phyloP scores from a whole-genome alignment of 164 flowering plant genomes.

The Magnolia changhungtana region DNA sequence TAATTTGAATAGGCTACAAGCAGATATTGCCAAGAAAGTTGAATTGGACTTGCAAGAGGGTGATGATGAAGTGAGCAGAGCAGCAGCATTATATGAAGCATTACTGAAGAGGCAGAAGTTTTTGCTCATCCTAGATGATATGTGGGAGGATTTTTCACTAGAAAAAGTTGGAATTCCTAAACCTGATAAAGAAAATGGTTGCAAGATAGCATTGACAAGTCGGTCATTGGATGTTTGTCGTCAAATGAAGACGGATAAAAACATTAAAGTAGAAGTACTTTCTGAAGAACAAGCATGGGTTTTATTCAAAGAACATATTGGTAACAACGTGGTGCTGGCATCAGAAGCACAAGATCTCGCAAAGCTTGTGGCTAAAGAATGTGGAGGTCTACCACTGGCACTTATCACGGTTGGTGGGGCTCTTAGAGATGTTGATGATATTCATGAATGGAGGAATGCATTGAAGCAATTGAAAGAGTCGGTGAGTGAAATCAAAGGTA shows the following conservation, averaged over 20 bases:
- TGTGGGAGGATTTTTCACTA: conserved; percentile 5
- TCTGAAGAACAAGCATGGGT: not conserved
- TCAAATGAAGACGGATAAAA: not conserved
- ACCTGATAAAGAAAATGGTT: conserved; percentile 3
- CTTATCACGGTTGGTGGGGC: conserved; percentile 1
- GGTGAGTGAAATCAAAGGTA: not conserved
- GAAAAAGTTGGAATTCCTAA: conserved; percentile 10
- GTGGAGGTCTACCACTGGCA: conserved; percentile 1
- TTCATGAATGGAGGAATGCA: not conserved
- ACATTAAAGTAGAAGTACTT: not conserved
- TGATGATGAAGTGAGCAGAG: not conserved
- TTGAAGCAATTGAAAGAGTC: not conserved
- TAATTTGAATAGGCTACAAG: not conserved
- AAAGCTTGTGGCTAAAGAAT: not conserved
- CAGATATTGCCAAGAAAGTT: conserved; percentile 1
- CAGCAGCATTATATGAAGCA: not conserved
- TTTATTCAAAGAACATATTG: not conserved
- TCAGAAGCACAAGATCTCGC: not conserved
- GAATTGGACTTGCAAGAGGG: not conserved
- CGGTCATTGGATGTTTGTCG: not conserved
- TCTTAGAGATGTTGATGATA: not conserved
- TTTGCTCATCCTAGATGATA: conserved; percentile 15
- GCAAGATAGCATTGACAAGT: conserved; percentile 7
- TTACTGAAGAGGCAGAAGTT: conserved; percentile 6
- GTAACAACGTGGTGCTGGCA: not conserved